These are phyloP conservation scores for Hammondia hammondi DNA, from an alignment of 169 alveolate species.

Conservation along the genomic window DNA sequence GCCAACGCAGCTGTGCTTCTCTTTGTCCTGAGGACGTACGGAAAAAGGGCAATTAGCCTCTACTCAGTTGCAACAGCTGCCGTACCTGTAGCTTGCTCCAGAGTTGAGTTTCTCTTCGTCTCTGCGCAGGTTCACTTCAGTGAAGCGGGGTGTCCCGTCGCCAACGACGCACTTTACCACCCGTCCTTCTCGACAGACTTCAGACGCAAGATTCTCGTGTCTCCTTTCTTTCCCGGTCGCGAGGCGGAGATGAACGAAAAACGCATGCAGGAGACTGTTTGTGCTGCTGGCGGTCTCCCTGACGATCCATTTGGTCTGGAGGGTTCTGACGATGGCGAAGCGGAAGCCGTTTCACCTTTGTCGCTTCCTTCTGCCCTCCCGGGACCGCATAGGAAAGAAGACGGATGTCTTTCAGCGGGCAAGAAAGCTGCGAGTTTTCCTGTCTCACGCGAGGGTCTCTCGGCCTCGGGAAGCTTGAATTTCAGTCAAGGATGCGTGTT, in stretches of 20 bases:
- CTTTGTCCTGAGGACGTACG: too few species aligned
- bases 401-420: too few species aligned
- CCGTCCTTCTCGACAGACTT: slow-evolving; percentile 2
- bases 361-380: not conserved
- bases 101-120: not conserved
- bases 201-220: not conserved
- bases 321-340: not conserved
- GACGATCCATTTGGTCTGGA: not conserved
- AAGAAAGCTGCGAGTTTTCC: too few species aligned
- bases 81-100: too few species aligned
- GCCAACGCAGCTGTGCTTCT: too few species aligned
- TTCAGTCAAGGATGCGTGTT: too few species aligned
- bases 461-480: too few species aligned
- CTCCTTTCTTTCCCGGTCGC: not conserved
- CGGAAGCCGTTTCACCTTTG: not conserved
- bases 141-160: slow-evolving; percentile 35
- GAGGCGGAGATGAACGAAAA: not conserved
- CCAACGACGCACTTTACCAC: slow-evolving; percentile 24
- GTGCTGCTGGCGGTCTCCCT: not conserved
- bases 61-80: too few species aligned
- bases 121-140: slow-evolving; percentile 30
- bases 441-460: too few species aligned
- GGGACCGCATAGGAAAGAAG: too few species aligned
- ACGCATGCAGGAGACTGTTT: not conserved
- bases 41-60: too few species aligned